Evolutionary conservation across 169 alveolate genomes (phyloP).

Genomic region (Besnoitia besnoiti): DNA sequence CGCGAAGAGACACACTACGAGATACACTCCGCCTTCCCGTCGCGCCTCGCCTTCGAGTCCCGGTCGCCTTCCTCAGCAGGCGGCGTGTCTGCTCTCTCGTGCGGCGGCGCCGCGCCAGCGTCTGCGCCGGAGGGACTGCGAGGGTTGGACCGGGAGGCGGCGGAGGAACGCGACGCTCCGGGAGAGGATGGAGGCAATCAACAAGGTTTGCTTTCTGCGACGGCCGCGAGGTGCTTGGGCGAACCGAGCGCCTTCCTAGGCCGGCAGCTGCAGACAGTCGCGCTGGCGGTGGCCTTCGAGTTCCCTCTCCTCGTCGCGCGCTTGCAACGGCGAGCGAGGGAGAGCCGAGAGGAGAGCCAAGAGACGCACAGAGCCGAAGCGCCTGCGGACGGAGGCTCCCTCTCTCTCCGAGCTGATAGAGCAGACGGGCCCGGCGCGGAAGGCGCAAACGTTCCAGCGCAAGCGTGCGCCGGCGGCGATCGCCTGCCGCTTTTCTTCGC

Average conservation of each 20-base stretch:
- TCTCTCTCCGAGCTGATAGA: no score
- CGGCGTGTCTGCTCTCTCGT: not conserved
- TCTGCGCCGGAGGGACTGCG: not conserved
- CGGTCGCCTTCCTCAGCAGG: not conserved
- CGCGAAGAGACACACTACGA: not conserved
- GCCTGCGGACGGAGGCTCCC: no score
- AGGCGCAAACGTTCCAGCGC: no score
- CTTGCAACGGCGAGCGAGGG: not conserved
- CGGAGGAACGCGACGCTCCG: not conserved
- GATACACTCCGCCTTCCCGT: not conserved
- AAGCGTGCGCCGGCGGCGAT: no score
- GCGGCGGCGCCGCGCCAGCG: not conserved
- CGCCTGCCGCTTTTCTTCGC: not conserved
- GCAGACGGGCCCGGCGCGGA: no score
- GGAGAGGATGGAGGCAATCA: not conserved
- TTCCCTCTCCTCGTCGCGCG: not conserved
- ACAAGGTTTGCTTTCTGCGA: not conserved
- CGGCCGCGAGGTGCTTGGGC: constrained; percentile 37
- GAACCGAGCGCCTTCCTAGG: not conserved
- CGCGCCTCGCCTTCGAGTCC: not conserved
- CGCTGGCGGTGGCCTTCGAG: constrained; percentile 34
- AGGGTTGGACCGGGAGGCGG: not conserved
- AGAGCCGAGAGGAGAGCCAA: not conserved
- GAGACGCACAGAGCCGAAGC: no score
- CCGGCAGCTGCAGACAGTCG: constrained; percentile 54